A percentile compares a stretch with the other conserved stretches of the same genome.
Evolutionary conservation across 768 basidiomycete genomes (phyloP).

Genomic region (Boletus patriciae): DNA sequence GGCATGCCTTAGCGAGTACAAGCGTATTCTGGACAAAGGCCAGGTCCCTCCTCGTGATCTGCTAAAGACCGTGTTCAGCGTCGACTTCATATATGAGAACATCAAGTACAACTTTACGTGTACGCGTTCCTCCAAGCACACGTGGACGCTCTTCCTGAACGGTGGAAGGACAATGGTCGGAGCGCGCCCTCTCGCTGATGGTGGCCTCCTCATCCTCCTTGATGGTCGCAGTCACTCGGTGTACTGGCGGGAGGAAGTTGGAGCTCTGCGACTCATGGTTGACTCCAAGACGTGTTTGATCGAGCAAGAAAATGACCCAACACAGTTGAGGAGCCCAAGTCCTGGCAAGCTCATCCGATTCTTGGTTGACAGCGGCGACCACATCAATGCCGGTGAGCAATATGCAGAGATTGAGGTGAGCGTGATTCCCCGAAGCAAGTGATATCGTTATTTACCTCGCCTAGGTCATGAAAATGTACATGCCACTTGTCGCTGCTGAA

Average conservation of each 20-base stretch:
- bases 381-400: constrained; percentile 93
- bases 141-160: constrained; percentile 95
- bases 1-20: constrained; percentile 90
- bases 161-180: constrained; percentile 92
- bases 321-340: constrained; percentile 91
- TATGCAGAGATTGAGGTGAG: constrained; percentile 97
- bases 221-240: constrained; percentile 95
- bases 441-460: constrained; percentile 1
- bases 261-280: constrained; percentile 86
- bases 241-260: constrained; percentile 98
- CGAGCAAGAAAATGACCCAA: constrained; percentile 99
- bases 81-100: constrained; percentile 98
- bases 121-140: constrained; percentile 81
- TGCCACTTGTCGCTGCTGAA: constrained; percentile 93
- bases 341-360: constrained; percentile 95
- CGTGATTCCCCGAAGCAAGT: not conserved
- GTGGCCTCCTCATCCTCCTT: constrained; percentile 87
- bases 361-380: constrained; percentile 96
- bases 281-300: constrained; percentile 98
- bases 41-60: constrained; percentile 95
- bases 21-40: constrained; percentile 94
- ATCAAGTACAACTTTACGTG: constrained; percentile 94
- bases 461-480: constrained; percentile 99
- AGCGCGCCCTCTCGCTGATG: constrained; percentile 89
- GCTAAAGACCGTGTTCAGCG: constrained; percentile 92